phyloP scores from a whole-genome alignment of 192 early-diverging fungal species.

The Backusella morwellensis region DNA sequence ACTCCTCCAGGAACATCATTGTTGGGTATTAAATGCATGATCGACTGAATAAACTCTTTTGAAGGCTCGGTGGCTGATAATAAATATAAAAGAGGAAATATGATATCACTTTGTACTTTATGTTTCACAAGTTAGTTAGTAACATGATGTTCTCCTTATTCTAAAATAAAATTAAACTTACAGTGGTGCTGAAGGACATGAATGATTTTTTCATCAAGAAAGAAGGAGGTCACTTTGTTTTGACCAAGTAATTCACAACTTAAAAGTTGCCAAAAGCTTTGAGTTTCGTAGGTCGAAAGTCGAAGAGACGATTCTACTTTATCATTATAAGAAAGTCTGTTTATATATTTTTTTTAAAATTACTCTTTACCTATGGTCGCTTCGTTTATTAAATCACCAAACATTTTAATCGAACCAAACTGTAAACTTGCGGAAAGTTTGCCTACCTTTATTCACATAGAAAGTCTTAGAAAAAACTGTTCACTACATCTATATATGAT shows the following conservation, averaged over 20 bases:
- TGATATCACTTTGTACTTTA: conserved; percentile 7
- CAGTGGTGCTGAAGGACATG: background rate
- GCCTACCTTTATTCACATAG: background rate
- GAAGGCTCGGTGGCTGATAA: background rate
- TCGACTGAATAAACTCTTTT: background rate
- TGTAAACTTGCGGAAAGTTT: conserved; percentile 7
- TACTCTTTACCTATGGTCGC: background rate
- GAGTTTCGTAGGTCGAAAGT: background rate
- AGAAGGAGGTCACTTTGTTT: background rate
- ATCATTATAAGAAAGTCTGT: background rate
- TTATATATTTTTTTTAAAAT: background rate
- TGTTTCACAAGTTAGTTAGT: background rate
- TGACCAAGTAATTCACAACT: background rate
- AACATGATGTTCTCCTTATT: too few species aligned
- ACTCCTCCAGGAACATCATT: background rate
- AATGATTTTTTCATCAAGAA: background rate
- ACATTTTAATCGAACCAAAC: conserved; percentile 5
- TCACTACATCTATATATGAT: too few species aligned
- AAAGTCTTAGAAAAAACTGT: too few species aligned
- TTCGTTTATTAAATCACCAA: conserved; percentile 12
- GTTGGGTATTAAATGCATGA: conserved; percentile 5
- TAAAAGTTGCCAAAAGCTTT: conserved; percentile 12
- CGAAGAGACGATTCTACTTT: background rate
- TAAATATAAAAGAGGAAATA: conserved; percentile 2
- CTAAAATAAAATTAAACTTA: background rate